Evolutionary conservation across 1,284 basidiomycete species (phyloP), one percentile per base, ranked within the genome.

Genomic region (Tetrapyrgos nigripes): DNA sequence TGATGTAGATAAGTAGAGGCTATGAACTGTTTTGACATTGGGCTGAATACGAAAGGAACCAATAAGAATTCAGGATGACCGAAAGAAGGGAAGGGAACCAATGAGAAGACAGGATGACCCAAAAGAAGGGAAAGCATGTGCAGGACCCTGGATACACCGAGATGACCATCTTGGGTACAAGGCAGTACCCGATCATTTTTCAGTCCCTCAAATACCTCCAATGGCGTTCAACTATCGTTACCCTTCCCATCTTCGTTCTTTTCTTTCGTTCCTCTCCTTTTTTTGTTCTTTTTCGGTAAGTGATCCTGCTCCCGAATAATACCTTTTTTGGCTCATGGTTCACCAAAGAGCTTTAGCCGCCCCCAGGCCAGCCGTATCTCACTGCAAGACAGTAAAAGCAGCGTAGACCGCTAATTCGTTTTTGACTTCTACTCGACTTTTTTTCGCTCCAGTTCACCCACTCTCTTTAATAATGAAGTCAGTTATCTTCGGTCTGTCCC

Each of bases 401-500:
- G 87, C 87, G 87, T 89, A 84, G 87, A 90, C 77, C 87, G 87
- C 87, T 86, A 71, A 63, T 73, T 76, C 74, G 50, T 76, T 76
- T 73, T 74, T 70, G 65, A 76, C 71, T 73, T 77, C 75, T 64
- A 70, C 71, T 66, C 70, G 63, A 68, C 68, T 72, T 73, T 73
- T 77, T 74, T 74, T 68, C 68, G 68, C 69, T 67, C 66, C 68
- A 66, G 70, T 70, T 73, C 62, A 68, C 63, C 67, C 72, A 73
- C 76, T 73, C 68, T 77, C 72, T 64, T 76, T 79, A 76, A 81
- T 77, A 69, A 89, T 89, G 86, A 83, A 84, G 77, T 85, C 85
- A 70, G 77, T 83, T 60, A 67, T 85, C 67, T 70, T 87, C 64
- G 79, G 79, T 76, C 79, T 88, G 69, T 80, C 84, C 67, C 76